Evolutionary conservation across 129 eudicot genomes (phyloP).

Genomic region (Silybum marianum): DNA sequence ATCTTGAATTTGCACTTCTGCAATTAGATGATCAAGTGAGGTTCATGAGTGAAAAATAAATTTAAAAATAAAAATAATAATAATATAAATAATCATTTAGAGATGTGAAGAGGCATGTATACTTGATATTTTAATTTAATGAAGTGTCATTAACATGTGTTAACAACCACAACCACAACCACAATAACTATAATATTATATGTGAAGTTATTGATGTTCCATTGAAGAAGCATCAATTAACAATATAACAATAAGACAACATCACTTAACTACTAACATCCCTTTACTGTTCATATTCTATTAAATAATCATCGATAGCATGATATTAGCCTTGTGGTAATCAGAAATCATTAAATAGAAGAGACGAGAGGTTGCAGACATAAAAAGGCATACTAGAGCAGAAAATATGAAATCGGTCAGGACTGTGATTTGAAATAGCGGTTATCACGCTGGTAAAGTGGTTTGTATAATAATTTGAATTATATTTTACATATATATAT

Average conservation of each 20-base stretch:
- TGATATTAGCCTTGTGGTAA: background rate
- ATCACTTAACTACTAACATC: background rate
- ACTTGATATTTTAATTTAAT: slow-evolving; percentile 14
- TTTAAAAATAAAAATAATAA: background rate
- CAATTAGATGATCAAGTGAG: background rate
- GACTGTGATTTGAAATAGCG: background rate
- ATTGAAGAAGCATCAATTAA: background rate
- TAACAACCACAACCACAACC: slow-evolving; percentile 18
- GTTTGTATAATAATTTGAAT: background rate
- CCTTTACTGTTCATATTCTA: background rate
- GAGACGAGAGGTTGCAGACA: background rate
- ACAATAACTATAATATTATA: background rate
- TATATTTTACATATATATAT: background rate
- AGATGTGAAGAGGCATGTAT: slow-evolving; percentile 18
- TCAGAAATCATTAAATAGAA: background rate
- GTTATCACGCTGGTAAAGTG: background rate
- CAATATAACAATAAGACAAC: background rate
- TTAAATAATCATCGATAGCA: background rate
- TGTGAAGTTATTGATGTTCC: background rate
- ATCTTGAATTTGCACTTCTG: background rate
- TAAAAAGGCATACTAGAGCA: background rate
- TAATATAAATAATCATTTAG: slow-evolving; percentile 14
- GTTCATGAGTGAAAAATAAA: background rate
- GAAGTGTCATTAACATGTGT: slow-evolving; percentile 19
- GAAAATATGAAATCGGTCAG: background rate